phyloP scores from a whole-genome alignment of 371 early-diverging fungal genomes.

The Funneliformis caledonium region DNA sequence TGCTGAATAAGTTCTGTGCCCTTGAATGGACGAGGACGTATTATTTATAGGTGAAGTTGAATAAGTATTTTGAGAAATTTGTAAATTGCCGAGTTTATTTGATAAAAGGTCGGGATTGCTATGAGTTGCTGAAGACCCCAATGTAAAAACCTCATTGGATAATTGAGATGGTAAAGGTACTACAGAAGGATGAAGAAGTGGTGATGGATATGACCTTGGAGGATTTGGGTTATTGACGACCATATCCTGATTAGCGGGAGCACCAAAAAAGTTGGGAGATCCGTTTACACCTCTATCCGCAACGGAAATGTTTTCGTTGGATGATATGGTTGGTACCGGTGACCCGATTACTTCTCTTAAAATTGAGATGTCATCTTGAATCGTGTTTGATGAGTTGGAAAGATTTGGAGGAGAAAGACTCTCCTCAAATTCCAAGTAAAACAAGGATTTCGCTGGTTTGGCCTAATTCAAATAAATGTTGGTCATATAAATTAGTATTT shows the following conservation, averaged over 20 bases:
- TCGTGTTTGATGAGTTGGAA: conserved; percentile 11
- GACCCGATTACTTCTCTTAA: not conserved
- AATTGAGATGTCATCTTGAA: conserved; percentile 25
- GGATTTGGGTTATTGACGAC: not conserved
- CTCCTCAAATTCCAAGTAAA: conserved; percentile 19
- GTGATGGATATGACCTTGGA: not conserved
- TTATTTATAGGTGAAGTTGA: not conserved
- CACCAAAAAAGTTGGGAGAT: not conserved
- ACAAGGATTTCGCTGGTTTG: not conserved
- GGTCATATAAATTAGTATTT: not conserved
- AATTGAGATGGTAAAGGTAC: conserved; percentile 18
- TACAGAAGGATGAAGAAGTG: conserved; percentile 10
- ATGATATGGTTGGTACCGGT: not conserved
- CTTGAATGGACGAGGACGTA: not conserved
- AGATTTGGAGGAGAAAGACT: not conserved
- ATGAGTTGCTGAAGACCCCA: not conserved
- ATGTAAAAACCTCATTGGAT: not conserved
- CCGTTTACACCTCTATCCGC: not conserved
- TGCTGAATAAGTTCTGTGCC: not conserved
- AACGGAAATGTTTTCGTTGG: not conserved
- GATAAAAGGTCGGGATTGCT: conserved; percentile 17
- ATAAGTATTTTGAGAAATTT: conserved; percentile 9
- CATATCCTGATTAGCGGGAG: not conserved
- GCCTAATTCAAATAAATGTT: not conserved
- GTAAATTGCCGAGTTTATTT: not conserved